phyloP scores from a whole-genome alignment of 2,329 filamentous ascomycete species.

The Fusarium chlamydosporum region DNA sequence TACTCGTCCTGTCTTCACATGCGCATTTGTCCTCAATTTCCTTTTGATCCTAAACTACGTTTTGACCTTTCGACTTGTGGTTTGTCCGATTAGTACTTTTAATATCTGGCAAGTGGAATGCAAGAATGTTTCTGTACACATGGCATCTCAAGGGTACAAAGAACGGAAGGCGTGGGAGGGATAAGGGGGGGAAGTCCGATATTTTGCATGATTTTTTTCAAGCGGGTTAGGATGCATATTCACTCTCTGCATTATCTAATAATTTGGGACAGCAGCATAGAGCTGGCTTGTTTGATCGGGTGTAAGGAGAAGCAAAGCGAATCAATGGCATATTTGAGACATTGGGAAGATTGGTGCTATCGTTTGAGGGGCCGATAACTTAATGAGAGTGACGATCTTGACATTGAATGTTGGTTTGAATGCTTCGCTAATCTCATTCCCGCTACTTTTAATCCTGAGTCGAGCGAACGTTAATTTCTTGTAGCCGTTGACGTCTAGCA shows the following conservation, averaged over 20 bases:
- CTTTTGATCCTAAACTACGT: slow-evolving; percentile 13
- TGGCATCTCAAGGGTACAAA: slow-evolving; percentile 22
- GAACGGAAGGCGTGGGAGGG: slow-evolving; percentile 8
- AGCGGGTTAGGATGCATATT: slow-evolving; percentile 31
- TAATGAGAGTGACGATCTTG: slow-evolving; percentile 48
- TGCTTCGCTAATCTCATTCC: background rate
- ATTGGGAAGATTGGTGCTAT: slow-evolving; percentile 32
- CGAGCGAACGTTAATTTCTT: slow-evolving; percentile 9
- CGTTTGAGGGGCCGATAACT: slow-evolving; percentile 26
- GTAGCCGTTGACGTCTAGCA: slow-evolving; percentile 10
- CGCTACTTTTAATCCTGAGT: background rate
- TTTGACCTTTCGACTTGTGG: slow-evolving; percentile 7
- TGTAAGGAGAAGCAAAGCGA: slow-evolving; percentile 15
- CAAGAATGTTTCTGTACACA: slow-evolving; percentile 18
- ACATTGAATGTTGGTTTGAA: slow-evolving; percentile 1
- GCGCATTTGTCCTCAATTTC: slow-evolving; percentile 3
- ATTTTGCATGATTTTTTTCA: slow-evolving; percentile 31
- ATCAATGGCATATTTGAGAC: slow-evolving; percentile 18
- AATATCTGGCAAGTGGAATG: slow-evolving; percentile 28
- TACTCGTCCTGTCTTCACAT: slow-evolving; percentile 4
- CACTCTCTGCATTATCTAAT: slow-evolving; percentile 36
- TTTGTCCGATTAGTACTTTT: slow-evolving; percentile 5
- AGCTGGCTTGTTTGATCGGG: slow-evolving; percentile 33
- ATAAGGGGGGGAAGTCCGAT: background rate
- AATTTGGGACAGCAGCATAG: slow-evolving; percentile 37